A percentile compares a stretch with the other conserved stretches of the same genome.
Conservation (phyloP, 179 eudicot genomes). For the Amaranthus tricolor region DNA sequence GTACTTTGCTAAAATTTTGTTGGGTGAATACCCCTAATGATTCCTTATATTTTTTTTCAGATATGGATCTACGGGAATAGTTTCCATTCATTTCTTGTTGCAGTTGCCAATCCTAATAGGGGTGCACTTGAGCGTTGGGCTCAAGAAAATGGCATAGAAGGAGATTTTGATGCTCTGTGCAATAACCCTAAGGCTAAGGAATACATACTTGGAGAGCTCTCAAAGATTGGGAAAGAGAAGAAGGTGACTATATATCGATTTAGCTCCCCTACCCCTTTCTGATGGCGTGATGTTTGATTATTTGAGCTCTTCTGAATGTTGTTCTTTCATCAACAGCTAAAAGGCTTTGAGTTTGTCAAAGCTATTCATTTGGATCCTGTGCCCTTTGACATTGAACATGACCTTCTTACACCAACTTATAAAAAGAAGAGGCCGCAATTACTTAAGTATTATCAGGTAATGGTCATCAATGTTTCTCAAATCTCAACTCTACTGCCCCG, state of each 20-base stretch:
- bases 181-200: slow-evolving; percentile 64
- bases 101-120: slow-evolving; percentile 72
- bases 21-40: background rate
- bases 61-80: slow-evolving; percentile 95
- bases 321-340: slow-evolving; percentile 48
- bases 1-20: background rate
- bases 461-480: background rate
- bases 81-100: slow-evolving; percentile 81
- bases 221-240: slow-evolving; percentile 70
- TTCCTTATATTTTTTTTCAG: slow-evolving; percentile 34
- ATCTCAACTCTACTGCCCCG: no score
- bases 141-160: slow-evolving; percentile 46
- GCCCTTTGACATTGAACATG: slow-evolving; percentile 86
- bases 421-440: slow-evolving; percentile 88
- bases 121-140: slow-evolving; percentile 79
- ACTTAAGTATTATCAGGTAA: slow-evolving; percentile 83
- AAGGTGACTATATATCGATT: slow-evolving; percentile 44
- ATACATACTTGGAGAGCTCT: slow-evolving; percentile 61
- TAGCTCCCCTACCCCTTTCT: background rate
- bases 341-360: slow-evolving; percentile 84
- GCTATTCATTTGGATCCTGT: slow-evolving; percentile 73
- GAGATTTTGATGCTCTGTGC: slow-evolving; percentile 63
- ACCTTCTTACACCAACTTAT: slow-evolving; percentile 86
- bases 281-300: background rate
- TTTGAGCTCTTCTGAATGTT: slow-evolving; percentile 9